Percentiles rank a stretch among this genome's conserved stretches.
These are phyloP conservation scores for Penicillium paneum DNA, from an alignment of 2,329 filamentous ascomycete genomes.

Conservation along the genomic window DNA sequence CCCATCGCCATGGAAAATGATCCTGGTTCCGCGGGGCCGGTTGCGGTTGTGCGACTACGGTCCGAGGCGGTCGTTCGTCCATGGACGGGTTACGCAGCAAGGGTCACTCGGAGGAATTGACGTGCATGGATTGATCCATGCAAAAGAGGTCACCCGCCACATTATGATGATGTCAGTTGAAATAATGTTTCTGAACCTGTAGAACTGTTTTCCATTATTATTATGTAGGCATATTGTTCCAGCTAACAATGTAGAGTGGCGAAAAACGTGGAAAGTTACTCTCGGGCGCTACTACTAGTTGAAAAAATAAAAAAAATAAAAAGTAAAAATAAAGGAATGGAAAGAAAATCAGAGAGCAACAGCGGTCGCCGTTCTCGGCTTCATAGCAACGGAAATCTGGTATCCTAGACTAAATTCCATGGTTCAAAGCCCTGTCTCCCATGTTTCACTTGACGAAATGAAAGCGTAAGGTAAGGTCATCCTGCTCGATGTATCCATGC, in stretches of 20 bases:
- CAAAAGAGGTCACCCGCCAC: conserved; percentile 11
- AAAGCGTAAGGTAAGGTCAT: conserved; percentile 2
- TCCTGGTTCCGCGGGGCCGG: conserved; percentile 28
- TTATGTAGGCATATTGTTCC: background rate
- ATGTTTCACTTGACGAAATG: conserved; percentile 1
- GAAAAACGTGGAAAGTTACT: background rate
- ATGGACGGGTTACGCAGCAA: conserved; percentile 10
- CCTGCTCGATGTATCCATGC: background rate
- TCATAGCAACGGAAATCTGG: conserved; percentile 7
- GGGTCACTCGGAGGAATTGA: conserved; percentile 14
- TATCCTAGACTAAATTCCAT: conserved; percentile 7
- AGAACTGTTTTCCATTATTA: background rate
- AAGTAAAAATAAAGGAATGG: background rate
- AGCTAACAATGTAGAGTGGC: background rate
- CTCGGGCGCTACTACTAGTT: conserved; percentile 3
- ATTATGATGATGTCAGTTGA: conserved; percentile 9
- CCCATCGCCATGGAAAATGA: conserved; percentile 26
- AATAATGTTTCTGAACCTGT: background rate
- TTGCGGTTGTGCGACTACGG: conserved; percentile 34
- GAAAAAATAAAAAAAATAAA: background rate
- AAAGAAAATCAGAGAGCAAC: background rate
- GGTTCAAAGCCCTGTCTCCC: conserved; percentile 1
- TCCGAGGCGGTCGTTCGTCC: conserved; percentile 32
- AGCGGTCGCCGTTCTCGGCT: conserved; percentile 11
- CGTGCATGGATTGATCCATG: conserved; percentile 13